Base-by-base conservation (phyloP, 2,329 filamentous ascomycete genomes). In the Biscogniauxia sp. region DNA sequence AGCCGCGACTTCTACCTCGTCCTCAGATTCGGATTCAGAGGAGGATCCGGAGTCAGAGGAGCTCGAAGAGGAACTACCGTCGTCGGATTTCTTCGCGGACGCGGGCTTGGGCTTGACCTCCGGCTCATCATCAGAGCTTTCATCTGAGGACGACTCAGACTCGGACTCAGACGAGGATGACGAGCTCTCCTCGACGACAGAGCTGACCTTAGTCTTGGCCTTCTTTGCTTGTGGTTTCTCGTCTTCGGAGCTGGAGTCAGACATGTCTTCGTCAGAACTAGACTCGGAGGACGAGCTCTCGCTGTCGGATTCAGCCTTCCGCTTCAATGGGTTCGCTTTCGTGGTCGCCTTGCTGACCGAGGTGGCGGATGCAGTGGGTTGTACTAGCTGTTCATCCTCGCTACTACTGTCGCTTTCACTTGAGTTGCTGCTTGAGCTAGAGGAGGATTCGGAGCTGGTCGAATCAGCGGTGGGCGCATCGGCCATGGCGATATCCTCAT, bases 251-350 rank as follows among this genome's bases (percentile, higher is more conserved):
- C 72, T 75, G 8, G 77, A 77, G 51, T 75, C 72, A 17, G 64
- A 61, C 64, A 61, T 68, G 13, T 76, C 78, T 32, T 69, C 67
- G 59, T 76, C 75, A 11, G 77, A 78, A 57, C 74, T 75, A 1
- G 79, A 79, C 41, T 74, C 74, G 20, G 77, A 78, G 7, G 66
- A 70, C 37, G 76, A 78, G 60, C 75, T 79, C 64, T 74, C 73
- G 69, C 72, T 76, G 51, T 74, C 71, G 5, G 76, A 73, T 23
- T 69, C 64, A 7, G 84, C 84, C 77, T 86, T 84, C 45, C 84
- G 80, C 70, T 89, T 88, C 61, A 83, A 70, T 1, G 76, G 76
- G 28, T 82, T 82, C 55, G 68, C 63, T 61, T 72, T 72, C 26
- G 75, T 70, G 9, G 60, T 55, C 20, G 66, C 53, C 64, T 73